phyloP scores from a whole-genome alignment of 108 stramenopile species.

The Nitzschia palea region DNA sequence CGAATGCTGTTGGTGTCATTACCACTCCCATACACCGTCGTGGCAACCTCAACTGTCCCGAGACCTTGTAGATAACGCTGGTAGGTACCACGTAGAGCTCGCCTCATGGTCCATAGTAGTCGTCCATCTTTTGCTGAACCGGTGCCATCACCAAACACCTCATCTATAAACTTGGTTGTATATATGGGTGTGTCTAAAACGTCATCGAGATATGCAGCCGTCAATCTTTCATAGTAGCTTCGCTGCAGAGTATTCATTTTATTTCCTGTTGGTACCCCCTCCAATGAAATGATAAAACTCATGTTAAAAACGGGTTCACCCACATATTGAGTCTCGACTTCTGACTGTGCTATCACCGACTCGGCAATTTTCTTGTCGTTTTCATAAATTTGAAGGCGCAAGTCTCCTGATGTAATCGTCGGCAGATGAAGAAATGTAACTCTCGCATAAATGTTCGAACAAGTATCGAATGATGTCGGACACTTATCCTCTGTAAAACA shows the following conservation, averaged over 20 bases:
- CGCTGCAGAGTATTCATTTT: conserved; percentile 14
- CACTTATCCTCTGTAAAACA: conserved; percentile 6
- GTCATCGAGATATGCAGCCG: background rate
- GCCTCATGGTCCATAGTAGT: too few species aligned
- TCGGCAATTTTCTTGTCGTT: background rate
- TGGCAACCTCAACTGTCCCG: too few species aligned
- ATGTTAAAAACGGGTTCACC: background rate
- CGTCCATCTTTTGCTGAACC: background rate
- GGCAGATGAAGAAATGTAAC: conserved; percentile 2
- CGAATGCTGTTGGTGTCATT: background rate
- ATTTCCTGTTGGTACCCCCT: background rate
- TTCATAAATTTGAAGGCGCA: conserved; percentile 3
- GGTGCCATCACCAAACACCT: conserved; percentile 1
- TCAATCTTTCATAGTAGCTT: conserved; percentile 21
- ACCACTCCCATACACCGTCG: conserved; percentile 2
- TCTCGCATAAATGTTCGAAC: conserved; percentile 8
- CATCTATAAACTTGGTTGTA: conserved; percentile 4
- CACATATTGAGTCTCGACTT: background rate
- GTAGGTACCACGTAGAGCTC: too few species aligned
- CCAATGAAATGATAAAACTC: conserved; percentile 3
- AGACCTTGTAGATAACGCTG: too few species aligned
- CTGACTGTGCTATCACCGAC: background rate
- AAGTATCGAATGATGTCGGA: conserved; percentile 11
- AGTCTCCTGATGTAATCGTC: background rate
- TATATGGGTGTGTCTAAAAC: background rate